Percentiles rank a stretch among this genome's conserved stretches.
phyloP scores from a whole-genome alignment of 768 basidiomycete genomes.

The Naganishia vishniacii region DNA sequence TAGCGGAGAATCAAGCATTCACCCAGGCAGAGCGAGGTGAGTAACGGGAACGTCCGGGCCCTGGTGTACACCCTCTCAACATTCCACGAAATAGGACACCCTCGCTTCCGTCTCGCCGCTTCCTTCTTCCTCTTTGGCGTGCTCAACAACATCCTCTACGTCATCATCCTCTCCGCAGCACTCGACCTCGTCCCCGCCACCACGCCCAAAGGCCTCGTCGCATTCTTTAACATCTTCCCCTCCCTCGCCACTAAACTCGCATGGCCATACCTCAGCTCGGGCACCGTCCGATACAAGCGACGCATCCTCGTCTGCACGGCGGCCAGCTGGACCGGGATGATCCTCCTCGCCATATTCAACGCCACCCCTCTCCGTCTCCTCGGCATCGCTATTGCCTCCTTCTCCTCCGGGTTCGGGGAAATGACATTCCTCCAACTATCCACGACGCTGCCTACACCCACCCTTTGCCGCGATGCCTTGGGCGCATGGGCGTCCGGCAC shows the following conservation, averaged over 20 bases:
- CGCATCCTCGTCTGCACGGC: constrained; percentile 69
- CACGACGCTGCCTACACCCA: constrained; percentile 38
- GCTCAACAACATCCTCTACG: constrained; percentile 91
- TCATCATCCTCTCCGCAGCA: constrained; percentile 92
- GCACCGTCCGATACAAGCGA: constrained; percentile 71
- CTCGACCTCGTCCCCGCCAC: constrained; percentile 85
- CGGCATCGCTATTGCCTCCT: constrained; percentile 75
- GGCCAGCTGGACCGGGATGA: constrained; percentile 75
- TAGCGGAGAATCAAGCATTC: neutral
- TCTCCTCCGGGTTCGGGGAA: constrained; percentile 89
- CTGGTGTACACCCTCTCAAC: no score
- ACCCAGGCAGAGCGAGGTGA: neutral
- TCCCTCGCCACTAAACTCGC: constrained; percentile 78
- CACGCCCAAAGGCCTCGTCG: constrained; percentile 89
- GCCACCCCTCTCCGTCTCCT: constrained; percentile 64
- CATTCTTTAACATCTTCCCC: constrained; percentile 91
- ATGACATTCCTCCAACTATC: constrained; percentile 91
- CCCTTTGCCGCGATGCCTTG: constrained; percentile 62
- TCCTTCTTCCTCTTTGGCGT: constrained; percentile 87
- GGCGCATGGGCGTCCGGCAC: constrained; percentile 94
- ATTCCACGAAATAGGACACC: neutral
- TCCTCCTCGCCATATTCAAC: constrained; percentile 73
- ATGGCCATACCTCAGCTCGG: constrained; percentile 87
- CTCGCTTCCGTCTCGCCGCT: neutral
- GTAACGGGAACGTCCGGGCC: neutral